These are phyloP conservation scores for Naegleria fowleri DNA, from an alignment of 208 protist species.

Conservation along the genomic window DNA sequence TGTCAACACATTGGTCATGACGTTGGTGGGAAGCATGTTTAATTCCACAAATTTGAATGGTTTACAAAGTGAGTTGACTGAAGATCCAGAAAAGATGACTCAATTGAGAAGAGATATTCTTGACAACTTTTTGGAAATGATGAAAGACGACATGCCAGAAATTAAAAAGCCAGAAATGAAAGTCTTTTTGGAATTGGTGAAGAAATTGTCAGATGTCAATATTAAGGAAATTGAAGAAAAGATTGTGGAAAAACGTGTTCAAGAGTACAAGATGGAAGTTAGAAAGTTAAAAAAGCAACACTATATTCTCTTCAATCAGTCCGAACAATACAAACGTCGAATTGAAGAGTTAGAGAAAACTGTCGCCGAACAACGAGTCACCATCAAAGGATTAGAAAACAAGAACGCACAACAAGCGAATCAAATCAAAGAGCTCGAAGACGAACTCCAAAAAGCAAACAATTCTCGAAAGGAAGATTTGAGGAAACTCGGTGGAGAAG, in stretches of 20 bases:
- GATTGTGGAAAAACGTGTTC: not conserved
- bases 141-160: not conserved
- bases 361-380: not conserved
- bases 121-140: not conserved
- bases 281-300: not conserved
- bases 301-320: not conserved
- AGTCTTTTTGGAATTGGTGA: not conserved
- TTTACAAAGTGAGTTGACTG: not conserved
- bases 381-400: not conserved
- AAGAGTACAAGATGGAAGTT: not conserved
- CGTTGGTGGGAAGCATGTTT: not conserved
- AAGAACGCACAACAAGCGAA: not conserved
- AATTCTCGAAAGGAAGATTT: not conserved
- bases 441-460: not conserved
- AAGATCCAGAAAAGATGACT: not conserved
- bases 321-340: not conserved
- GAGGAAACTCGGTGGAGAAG: not conserved
- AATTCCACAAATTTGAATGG: not conserved
- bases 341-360: not conserved
- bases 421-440: not conserved
- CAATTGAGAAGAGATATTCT: not conserved
- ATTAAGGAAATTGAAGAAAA: conserved; percentile 5
- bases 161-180: not conserved
- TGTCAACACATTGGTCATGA: not conserved
- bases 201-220: not conserved